Percentiles rank a stretch among this genome's conserved stretches.
Evolutionary conservation across 495 filamentous ascomycete genomes (phyloP).

Genomic region (Penicillium salamii): DNA sequence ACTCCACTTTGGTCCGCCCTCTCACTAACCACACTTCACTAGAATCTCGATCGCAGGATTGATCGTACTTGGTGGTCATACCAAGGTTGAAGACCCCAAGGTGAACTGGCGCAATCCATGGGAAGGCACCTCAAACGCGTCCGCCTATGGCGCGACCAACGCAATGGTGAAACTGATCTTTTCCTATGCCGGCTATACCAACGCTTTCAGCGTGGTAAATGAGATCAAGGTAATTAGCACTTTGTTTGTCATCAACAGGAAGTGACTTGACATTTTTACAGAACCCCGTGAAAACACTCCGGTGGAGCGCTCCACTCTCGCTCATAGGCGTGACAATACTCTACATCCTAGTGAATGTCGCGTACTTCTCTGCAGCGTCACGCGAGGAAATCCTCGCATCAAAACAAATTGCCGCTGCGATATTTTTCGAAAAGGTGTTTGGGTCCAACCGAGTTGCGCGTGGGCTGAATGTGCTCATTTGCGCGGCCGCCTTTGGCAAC

Average conservation of each 20-base stretch:
- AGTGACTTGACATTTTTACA: slow-evolving; percentile 5
- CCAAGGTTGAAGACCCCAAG: slow-evolving; percentile 48
- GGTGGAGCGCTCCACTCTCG: slow-evolving; percentile 48
- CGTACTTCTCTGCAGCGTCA: slow-evolving; percentile 57
- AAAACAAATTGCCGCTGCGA: slow-evolving; percentile 50
- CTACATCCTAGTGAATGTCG: slow-evolving; percentile 60
- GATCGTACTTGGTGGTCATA: slow-evolving; percentile 58
- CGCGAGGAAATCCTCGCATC: slow-evolving; percentile 50
- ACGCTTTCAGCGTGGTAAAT: slow-evolving; percentile 63
- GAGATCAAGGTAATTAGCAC: slow-evolving; percentile 52
- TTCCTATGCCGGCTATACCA: slow-evolving; percentile 58
- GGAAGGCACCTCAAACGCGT: slow-evolving; percentile 42
- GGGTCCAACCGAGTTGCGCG: slow-evolving; percentile 47
- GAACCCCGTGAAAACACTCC: slow-evolving; percentile 57
- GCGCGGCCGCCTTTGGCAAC: slow-evolving; percentile 61
- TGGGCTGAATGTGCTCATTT: slow-evolving; percentile 57
- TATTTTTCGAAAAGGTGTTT: slow-evolving; percentile 61
- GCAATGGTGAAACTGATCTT: slow-evolving; percentile 62
- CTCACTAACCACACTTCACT: slow-evolving; percentile 5
- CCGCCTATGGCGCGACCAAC: slow-evolving; percentile 54
- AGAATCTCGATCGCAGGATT: slow-evolving; percentile 56
- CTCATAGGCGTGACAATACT: slow-evolving; percentile 50
- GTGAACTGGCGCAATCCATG: slow-evolving; percentile 59
- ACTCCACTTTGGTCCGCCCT: slow-evolving; percentile 5
- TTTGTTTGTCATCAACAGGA: not conserved